Evolutionary conservation across 2,329 filamentous ascomycete species (phyloP).

Genomic region (Cadophora luteo-olivacea): DNA sequence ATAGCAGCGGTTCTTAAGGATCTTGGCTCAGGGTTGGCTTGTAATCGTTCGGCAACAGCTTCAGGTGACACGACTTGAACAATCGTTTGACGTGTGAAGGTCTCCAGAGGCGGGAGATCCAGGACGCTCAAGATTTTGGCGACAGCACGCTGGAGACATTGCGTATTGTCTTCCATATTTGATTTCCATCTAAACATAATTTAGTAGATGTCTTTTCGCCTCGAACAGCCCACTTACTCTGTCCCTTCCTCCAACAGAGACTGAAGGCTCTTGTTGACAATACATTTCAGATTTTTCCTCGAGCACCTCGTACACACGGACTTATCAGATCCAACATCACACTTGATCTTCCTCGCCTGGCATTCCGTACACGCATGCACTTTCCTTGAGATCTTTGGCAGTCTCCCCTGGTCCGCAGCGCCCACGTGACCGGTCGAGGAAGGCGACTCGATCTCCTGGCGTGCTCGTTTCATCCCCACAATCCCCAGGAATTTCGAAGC

Average conservation of each 20-base stretch:
- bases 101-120: conserved; percentile 50
- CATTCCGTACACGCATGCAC: conserved; percentile 51
- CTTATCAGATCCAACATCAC: conserved; percentile 48
- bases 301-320: conserved; percentile 56
- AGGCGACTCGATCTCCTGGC: conserved; percentile 18
- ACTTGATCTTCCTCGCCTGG: conserved; percentile 61
- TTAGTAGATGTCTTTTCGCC: background rate
- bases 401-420: background rate
- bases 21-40: conserved; percentile 14
- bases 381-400: conserved; percentile 41
- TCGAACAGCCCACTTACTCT: conserved; percentile 47
- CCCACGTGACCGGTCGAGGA: conserved; percentile 18
- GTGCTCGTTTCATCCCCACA: conserved; percentile 23
- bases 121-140: conserved; percentile 52
- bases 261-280: conserved; percentile 62
- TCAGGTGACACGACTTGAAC: conserved; percentile 20
- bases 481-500: conserved; percentile 10
- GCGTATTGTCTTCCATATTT: conserved; percentile 47
- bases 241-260: conserved; percentile 60
- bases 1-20: conserved; percentile 46
- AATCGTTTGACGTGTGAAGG: conserved; percentile 35
- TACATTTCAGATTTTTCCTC: conserved; percentile 56
- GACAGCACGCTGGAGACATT: conserved; percentile 52
- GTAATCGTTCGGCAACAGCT: conserved; percentile 17
- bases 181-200: conserved; percentile 50